Evolutionary conservation across 305 asterid genomes (phyloP), one percentile per base, ranked within the genome.

Genomic region (Fraxinus platypoda): DNA sequence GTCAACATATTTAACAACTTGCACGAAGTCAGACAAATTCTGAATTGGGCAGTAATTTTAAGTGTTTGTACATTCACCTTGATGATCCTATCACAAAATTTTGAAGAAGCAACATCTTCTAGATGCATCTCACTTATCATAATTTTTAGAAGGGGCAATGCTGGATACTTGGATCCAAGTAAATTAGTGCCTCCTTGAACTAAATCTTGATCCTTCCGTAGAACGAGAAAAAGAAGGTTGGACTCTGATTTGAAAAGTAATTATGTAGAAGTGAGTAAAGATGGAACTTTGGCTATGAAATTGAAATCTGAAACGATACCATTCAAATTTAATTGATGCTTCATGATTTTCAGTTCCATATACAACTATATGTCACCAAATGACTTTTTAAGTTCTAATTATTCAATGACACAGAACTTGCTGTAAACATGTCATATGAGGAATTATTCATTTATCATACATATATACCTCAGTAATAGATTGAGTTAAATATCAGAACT

Each of bases 121-220:
- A 28, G 31, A 28, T 28, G 31, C 31, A 28, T 28, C 31, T 28
- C 31, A 1, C 31, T 28, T 1, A 28, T 28, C 31, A 28, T 28
- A 28, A 28, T 28, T 28, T 28, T 28, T 28, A 28, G 2, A 83
- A 88, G 97, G 84, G 98, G 97, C 2, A 93, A 97, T 11, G 95
- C 97, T 26, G 98, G 98, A 81, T 94, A 94, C 89, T 83, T 94
- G 87, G 97, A 94, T 81, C 98, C 98, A 28, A 93, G 98, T 94
- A 92, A 94, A 97, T 90, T 76, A 49, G 37, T 57, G 33, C 6
- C 77, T 49, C 54, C 30, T 26, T 26, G 66, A 74, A 79, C 25
- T 73, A 62, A 62, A 62, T 62, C 11, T 8, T 62, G 31, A 62
- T 23, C 30, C 13, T 62, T 49, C 37, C 33, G n/a, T n/a, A n/a